Evolutionary conservation across 768 basidiomycete species (phyloP).

Genomic region (Hygrophorus russula): DNA sequence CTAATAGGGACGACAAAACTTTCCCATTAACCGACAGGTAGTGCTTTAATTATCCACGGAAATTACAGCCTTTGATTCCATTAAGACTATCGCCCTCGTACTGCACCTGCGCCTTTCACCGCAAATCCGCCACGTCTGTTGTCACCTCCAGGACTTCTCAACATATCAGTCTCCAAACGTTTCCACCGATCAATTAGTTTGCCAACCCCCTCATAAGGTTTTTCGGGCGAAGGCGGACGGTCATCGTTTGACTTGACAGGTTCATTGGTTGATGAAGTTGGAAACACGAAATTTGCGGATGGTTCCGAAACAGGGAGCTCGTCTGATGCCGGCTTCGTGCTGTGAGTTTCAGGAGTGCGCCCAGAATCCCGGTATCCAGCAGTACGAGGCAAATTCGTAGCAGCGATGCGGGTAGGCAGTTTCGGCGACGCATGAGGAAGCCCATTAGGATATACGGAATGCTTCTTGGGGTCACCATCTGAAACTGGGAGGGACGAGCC

Average conservation of each 20-base stretch:
- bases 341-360: not conserved
- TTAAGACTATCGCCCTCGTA: constrained; percentile 9
- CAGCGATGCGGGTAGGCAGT: not conserved
- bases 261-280: not conserved
- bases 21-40: too few relatives aligned
- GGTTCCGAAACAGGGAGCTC: constrained; percentile 1
- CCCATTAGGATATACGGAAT: too few relatives aligned
- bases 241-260: constrained; percentile 7
- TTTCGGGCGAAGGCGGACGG: constrained; percentile 60
- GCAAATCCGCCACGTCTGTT: constrained; percentile 21
- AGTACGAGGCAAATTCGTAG: not conserved
- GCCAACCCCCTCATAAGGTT: constrained; percentile 73
- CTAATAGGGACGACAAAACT: too few relatives aligned
- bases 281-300: constrained; percentile 6
- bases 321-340: not conserved
- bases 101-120: constrained; percentile 28
- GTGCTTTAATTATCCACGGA: not conserved
- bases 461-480: too few relatives aligned
- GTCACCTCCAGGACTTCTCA: constrained; percentile 5
- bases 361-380: not conserved
- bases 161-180: constrained; percentile 46
- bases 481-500: not conserved
- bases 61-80: not conserved
- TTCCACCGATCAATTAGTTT: constrained; percentile 86
- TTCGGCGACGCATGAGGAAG: not conserved